These are phyloP conservation scores for Podospora fimiseda DNA, from an alignment of 495 filamentous ascomycete species.

Conservation along the genomic window DNA sequence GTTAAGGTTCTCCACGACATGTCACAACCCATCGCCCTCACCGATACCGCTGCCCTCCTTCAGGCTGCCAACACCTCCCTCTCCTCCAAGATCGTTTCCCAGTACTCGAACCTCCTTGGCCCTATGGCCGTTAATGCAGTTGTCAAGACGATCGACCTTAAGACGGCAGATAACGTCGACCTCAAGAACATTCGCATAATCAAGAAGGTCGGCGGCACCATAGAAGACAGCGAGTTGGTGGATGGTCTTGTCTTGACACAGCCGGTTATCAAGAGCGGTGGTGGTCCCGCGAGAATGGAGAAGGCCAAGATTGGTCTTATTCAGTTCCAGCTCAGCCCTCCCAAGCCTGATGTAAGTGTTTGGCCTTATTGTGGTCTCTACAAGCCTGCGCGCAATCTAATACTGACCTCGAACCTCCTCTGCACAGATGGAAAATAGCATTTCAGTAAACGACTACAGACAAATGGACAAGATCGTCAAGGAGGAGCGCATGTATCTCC, in stretches of 20 bases:
- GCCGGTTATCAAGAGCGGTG: slow-evolving; percentile 84
- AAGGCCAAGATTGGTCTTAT: slow-evolving; percentile 96
- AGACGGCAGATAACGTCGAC: slow-evolving; percentile 94
- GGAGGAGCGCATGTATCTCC: slow-evolving; percentile 93
- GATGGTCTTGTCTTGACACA: slow-evolving; percentile 93
- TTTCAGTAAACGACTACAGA: slow-evolving; percentile 96
- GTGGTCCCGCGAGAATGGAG: slow-evolving; percentile 88
- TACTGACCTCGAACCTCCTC: slow-evolving; percentile 5
- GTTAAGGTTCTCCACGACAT: slow-evolving; percentile 90
- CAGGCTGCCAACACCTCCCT: slow-evolving; percentile 96
- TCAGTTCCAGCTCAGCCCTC: slow-evolving; percentile 96
- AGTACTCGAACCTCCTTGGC: slow-evolving; percentile 85
- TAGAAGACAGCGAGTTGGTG: slow-evolving; percentile 96
- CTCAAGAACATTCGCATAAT: slow-evolving; percentile 92
- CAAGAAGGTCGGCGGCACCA: slow-evolving; percentile 97
- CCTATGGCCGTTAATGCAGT: slow-evolving; percentile 97
- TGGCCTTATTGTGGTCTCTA: neutral
- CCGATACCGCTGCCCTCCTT: slow-evolving; percentile 81
- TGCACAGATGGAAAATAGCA: slow-evolving; percentile 93
- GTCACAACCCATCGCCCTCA: slow-evolving; percentile 87
- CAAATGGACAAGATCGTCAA: slow-evolving; percentile 99
- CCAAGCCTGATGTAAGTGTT: slow-evolving; percentile 82
- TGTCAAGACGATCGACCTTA: slow-evolving; percentile 86
- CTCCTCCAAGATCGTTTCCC: slow-evolving; percentile 96
- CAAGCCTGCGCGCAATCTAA: neutral